phyloP scores from a whole-genome alignment of 257 asterid species.

The Fraxinus excelsior region DNA sequence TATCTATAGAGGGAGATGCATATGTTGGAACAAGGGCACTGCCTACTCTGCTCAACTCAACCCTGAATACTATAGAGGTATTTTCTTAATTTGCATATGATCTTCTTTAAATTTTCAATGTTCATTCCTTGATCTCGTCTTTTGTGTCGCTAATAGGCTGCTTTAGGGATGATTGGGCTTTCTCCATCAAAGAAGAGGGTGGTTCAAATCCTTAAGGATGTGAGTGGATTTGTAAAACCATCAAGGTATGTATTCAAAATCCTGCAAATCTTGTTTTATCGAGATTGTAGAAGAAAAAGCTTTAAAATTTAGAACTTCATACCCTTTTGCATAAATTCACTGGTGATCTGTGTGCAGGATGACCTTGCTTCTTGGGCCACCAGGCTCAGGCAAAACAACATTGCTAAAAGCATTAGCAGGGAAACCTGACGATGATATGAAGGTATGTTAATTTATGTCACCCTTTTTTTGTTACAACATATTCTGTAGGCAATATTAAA shows the following conservation, averaged over 20 bases:
- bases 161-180: conserved; percentile 60
- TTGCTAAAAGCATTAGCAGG: conserved; percentile 79
- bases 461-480: background rate
- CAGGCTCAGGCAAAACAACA: conserved; percentile 91
- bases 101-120: background rate
- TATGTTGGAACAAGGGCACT: conserved; percentile 80
- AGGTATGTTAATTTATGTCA: conserved; percentile 36
- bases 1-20: conserved; percentile 79
- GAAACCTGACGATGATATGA: conserved; percentile 69
- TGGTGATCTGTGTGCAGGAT: conserved; percentile 45
- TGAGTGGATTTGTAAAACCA: conserved; percentile 74
- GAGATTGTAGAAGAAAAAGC: background rate
- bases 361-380: conserved; percentile 91
- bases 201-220: conserved; percentile 67
- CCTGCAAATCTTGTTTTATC: conserved; percentile 4
- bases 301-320: background rate
- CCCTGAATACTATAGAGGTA: conserved; percentile 76
- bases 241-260: conserved; percentile 54
- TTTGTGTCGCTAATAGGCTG: conserved; percentile 39
- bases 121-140: conserved; percentile 10
- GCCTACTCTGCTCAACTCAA: conserved; percentile 81
- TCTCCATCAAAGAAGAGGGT: conserved; percentile 68
- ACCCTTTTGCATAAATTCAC: background rate
- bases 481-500: background rate
- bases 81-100: background rate